A percentile compares a stretch with the other conserved stretches of the same genome.
These are phyloP conservation scores for Antarctomyces pellizariae DNA, from an alignment of 495 filamentous ascomycete species.

Conservation along the genomic window DNA sequence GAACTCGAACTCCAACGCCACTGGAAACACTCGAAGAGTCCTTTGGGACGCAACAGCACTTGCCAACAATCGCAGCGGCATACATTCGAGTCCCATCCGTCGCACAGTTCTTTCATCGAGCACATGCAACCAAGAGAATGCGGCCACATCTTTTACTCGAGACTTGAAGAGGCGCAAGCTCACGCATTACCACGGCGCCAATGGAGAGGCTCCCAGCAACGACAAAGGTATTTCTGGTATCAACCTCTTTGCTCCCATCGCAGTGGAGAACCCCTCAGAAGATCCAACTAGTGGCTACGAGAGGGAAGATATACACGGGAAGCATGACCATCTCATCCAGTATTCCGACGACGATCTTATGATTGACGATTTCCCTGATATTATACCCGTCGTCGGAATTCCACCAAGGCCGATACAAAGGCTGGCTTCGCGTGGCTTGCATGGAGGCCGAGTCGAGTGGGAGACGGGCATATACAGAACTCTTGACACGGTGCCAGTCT, in stretches of 20 bases:
- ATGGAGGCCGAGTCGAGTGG: constrained; percentile 4
- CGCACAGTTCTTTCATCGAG: constrained; percentile 2
- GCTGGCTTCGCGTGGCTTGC: constrained; percentile 1
- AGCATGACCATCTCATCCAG: no score
- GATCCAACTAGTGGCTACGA: no score
- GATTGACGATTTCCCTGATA: no score
- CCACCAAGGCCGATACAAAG: no score
- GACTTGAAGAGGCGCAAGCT: constrained; percentile 11
- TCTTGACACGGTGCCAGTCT: no score
- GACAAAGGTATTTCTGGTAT: constrained; percentile 4
- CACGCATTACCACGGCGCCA: no score
- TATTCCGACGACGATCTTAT: no score
- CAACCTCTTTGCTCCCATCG: no score
- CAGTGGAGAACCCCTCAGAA: no score
- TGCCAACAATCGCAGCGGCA: constrained; percentile 31
- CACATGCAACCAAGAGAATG: constrained; percentile 5
- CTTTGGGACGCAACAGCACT: constrained; percentile 47
- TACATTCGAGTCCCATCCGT: constrained; percentile 21
- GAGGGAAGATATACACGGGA: no score
- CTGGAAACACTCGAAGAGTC: constrained; percentile 35
- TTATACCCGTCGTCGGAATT: constrained; percentile 9
- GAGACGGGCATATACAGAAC: no score
- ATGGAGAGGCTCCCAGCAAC: no score
- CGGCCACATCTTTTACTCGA: constrained; percentile 6
- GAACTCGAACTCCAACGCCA: constrained; percentile 19